Base-by-base conservation (phyloP, 73 alveolate species). In the Paramecium octaurelia region DNA sequence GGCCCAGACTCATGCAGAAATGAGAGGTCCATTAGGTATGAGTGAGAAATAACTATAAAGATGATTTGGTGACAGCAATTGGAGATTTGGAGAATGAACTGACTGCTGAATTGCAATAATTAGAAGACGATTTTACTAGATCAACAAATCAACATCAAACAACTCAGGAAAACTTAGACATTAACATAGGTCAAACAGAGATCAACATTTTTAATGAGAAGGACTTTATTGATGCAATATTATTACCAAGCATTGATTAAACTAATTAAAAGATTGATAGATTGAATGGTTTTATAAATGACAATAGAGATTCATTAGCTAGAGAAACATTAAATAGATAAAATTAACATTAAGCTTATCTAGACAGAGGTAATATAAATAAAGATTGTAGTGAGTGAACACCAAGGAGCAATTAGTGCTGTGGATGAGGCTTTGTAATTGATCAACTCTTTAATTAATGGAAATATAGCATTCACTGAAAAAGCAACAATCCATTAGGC, bases 401-500 rank as follows among this genome's bases (percentile, higher is more conserved):
- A 80, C 11, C 21, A 40, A 46, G 54, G 76, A 11, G 91, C 91
- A 21, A 80, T 80, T 3, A 44, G 58, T 44, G 91, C 91, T 20
- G 75, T 80, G 8, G 91, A 80, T 44, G 91, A 80, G 46, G 46
- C 91, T 0, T 80, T 80, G 21, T 44, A 80, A 48, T 48, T 80
- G 76, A 80, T 80, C 12, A 46, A 46, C 12, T 80, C 91, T 4
- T 48, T 80, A 27, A 80, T 80, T 44, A 80, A 80, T 80, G 91
- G 91, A 80, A 80, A 80, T 80, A 80, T 80, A 0, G 77, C 91
- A 80, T 80, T 80, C 31, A 20, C 91, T 18, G 91, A 80, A 14
- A 80, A 80, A 23, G 57, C 46, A 44, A 42, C 48, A 80, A 27
- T 80, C 6, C 91, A 80, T 46, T 48, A 80, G 18, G 46, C 91